Evolutionary conservation across 2,329 filamentous ascomycete species (phyloP).

Genomic region (Xylaria sp.): DNA sequence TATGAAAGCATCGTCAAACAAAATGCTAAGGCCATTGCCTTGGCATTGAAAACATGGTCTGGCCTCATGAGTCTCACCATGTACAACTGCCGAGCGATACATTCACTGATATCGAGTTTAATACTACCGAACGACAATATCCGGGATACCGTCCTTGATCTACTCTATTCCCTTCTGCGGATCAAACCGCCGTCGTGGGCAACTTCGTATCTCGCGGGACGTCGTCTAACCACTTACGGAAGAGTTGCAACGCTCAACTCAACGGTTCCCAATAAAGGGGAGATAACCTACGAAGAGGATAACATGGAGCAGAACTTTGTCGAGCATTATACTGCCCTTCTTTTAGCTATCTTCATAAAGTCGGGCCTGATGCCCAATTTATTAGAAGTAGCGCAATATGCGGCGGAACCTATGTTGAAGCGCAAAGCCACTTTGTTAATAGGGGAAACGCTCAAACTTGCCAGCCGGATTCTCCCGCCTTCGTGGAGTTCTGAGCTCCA

Average conservation of each 20-base stretch:
- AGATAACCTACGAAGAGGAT: slow-evolving; percentile 57
- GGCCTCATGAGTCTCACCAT: slow-evolving; percentile 83
- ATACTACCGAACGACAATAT: slow-evolving; percentile 52
- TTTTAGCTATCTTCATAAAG: slow-evolving; percentile 79
- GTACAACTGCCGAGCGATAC: slow-evolving; percentile 79
- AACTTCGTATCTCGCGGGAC: slow-evolving; percentile 86
- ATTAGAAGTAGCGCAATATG: slow-evolving; percentile 60
- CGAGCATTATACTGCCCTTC: slow-evolving; percentile 86
- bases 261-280: slow-evolving; percentile 42
- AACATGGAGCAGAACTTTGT: slow-evolving; percentile 76
- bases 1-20: slow-evolving; percentile 65
- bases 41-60: slow-evolving; percentile 87
- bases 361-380: slow-evolving; percentile 64
- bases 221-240: slow-evolving; percentile 92
- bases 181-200: slow-evolving; percentile 96
- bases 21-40: slow-evolving; percentile 87
- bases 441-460: slow-evolving; percentile 84
- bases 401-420: slow-evolving; percentile 65
- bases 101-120: slow-evolving; percentile 66
- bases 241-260: slow-evolving; percentile 79
- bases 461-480: slow-evolving; percentile 76
- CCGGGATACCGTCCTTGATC: slow-evolving; percentile 76
- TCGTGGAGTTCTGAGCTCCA: slow-evolving; percentile 81
- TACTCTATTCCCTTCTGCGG: slow-evolving; percentile 72
- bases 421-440: slow-evolving; percentile 87